Evolutionary conservation across 2,329 filamentous ascomycete genomes (phyloP), one percentile per base, ranked within the genome.

Genomic region (Alternaria ventricosa): DNA sequence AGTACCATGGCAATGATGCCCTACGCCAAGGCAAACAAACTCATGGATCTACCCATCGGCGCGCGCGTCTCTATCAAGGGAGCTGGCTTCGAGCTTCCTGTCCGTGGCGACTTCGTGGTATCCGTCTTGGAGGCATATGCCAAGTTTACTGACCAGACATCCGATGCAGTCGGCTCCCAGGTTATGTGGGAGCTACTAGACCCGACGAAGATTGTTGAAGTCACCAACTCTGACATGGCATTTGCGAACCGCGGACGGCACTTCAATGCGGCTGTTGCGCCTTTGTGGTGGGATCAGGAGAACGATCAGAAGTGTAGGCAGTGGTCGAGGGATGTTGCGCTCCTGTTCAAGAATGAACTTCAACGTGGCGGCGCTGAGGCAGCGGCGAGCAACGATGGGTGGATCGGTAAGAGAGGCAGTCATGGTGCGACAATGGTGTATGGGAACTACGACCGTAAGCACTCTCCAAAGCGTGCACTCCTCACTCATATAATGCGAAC

Each of bases 371-470:
- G 62, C 18, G 58, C 62, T 5, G 54, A 57, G 46, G 49, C 49
- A 20, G 58, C 18, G 11, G 50, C 41, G 6, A 64, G 54, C 9
- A 43, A 50, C 12, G 57, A 61, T 18, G 57, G 57, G 2, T 64
- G 62, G 57, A 57, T 64, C 15, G 57, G 61, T 3, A 64, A 61
- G 22, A 54, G 57, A 27, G 57, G 61, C 5, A 55, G 53, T 20
- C 54, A 64, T 36, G 58, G 62, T 2, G 62, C 62, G 18, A 61
- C 54, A 3, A 64, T 61, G 54, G 57, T 61, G 30, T 63, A 63
- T 28, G 60, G 60, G 10, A 64, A 64, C 25, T 61, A 61, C 45
- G 62, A 64, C 15, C 62, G 62, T 64, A 55, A 55, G 57, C n/a
- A 20, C 8, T 22, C 22, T 20, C 28, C 6, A 12, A 20, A 6